Conservation (phyloP, 805 yeast species). For the Hanseniaspora occidentalis region DNA sequence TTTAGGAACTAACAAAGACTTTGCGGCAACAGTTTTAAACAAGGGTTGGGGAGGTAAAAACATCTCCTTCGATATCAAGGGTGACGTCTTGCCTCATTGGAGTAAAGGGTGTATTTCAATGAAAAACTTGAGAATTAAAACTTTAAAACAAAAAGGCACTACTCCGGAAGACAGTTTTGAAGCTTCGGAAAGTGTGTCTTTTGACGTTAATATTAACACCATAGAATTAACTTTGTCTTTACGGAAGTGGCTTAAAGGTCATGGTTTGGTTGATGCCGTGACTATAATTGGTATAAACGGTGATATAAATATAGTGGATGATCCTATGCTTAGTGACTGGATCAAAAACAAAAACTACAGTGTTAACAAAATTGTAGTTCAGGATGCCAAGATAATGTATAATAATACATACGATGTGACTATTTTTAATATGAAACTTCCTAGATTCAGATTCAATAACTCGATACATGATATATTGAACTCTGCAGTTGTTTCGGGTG, state of each 20-base stretch:
- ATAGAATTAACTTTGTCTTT: slow-evolving; percentile 70
- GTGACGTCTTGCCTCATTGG: slow-evolving; percentile 91
- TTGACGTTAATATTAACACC: slow-evolving; percentile 70
- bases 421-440: slow-evolving; percentile 54
- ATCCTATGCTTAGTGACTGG: slow-evolving; percentile 31
- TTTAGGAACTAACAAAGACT: slow-evolving; percentile 21
- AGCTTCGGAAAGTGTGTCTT: slow-evolving; percentile 65
- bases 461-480: slow-evolving; percentile 54
- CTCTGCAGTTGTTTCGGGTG: slow-evolving; percentile 60
- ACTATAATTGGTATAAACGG: slow-evolving; percentile 80
- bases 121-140: slow-evolving; percentile 57
- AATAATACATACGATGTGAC: slow-evolving; percentile 29
- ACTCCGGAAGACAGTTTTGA: slow-evolving; percentile 17
- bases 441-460: slow-evolving; percentile 45
- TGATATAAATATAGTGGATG: slow-evolving; percentile 34
- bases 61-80: slow-evolving; percentile 34
- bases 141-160: slow-evolving; percentile 31
- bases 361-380: slow-evolving; percentile 2
- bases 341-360: slow-evolving; percentile 3
- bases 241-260: slow-evolving; percentile 75
- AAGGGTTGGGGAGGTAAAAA: not conserved
- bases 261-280: slow-evolving; percentile 69
- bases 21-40: not conserved
- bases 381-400: slow-evolving; percentile 2
- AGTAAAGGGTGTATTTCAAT: slow-evolving; percentile 71